Conservation (phyloP, 768 basidiomycete genomes). For the Holtermannia corniformis region DNA sequence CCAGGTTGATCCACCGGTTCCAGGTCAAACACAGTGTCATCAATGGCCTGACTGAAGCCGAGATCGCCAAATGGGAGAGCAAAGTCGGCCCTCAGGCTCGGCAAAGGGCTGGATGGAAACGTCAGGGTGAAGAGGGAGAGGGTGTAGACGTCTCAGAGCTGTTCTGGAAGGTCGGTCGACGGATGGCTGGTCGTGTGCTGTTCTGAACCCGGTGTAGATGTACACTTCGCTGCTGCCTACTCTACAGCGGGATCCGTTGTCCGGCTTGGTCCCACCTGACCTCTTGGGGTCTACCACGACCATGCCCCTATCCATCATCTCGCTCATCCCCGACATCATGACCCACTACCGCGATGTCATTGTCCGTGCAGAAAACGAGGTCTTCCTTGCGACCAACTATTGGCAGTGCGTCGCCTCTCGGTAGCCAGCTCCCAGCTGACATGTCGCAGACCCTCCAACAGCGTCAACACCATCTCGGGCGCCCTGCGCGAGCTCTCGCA, state of each 20-base stretch:
- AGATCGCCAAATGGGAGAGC: conserved; percentile 18
- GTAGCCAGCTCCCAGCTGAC: not conserved
- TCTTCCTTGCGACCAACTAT: conserved; percentile 61
- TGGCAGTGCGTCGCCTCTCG: conserved; percentile 42
- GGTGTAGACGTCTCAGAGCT: conserved; percentile 53
- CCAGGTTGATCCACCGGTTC: conserved; percentile 34
- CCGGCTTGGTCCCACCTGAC: conserved; percentile 54
- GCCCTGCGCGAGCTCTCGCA: conserved; percentile 50
- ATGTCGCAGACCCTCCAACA: conserved; percentile 47
- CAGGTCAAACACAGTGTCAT: conserved; percentile 42
- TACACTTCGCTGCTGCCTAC: conserved; percentile 56
- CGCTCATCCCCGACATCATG: conserved; percentile 64
- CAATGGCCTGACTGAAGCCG: conserved; percentile 22
- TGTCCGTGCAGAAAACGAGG: conserved; percentile 54
- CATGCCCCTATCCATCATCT: conserved; percentile 55
- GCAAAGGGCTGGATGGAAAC: conserved; percentile 38
- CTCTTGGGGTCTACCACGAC: conserved; percentile 57
- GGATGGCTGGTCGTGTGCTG: not conserved
- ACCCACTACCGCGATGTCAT: conserved; percentile 58
- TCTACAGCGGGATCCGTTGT: conserved; percentile 51
- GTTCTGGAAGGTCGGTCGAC: conserved; percentile 50
- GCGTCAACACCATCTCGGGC: conserved; percentile 49
- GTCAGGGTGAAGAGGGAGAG: conserved; percentile 36
- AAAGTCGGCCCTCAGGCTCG: conserved; percentile 24
- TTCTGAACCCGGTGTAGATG: conserved; percentile 43